Evolutionary conservation across 1,284 basidiomycete species (phyloP).

Genomic region (Rhodotorula sp.): DNA sequence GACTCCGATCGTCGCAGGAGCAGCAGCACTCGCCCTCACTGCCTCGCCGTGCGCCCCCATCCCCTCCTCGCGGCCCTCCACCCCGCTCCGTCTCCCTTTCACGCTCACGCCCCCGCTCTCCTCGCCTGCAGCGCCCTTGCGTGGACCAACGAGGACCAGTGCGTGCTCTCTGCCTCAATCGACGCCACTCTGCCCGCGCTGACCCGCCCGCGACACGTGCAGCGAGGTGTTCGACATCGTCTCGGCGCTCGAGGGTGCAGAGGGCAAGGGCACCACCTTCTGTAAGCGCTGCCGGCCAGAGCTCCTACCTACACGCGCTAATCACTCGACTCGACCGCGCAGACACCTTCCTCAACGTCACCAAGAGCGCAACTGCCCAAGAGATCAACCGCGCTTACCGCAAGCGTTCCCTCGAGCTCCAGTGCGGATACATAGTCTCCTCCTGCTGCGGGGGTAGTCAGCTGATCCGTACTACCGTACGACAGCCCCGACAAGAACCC

Average conservation of each 20-base stretch:
- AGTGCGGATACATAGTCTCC: conserved; percentile 65
- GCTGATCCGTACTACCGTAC: not conserved
- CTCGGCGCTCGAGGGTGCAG: conserved; percentile 71
- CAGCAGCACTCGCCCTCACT: conserved; percentile 26
- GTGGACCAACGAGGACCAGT: conserved; percentile 47
- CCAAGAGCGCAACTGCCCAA: conserved; percentile 51
- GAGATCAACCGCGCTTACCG: conserved; percentile 86
- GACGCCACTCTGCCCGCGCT: not conserved
- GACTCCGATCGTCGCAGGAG: conserved; percentile 14
- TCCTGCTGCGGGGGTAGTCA: too few relatives aligned
- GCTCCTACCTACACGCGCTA: not conserved
- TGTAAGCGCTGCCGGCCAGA: conserved; percentile 63
- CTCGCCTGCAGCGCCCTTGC: conserved; percentile 34
- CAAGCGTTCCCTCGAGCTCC: conserved; percentile 71
- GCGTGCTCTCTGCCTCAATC: conserved; percentile 10
- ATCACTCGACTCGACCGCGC: not conserved
- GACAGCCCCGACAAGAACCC: conserved; percentile 89
- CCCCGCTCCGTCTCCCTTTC: not conserved
- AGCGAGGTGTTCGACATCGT: conserved; percentile 93
- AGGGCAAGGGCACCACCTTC: conserved; percentile 86
- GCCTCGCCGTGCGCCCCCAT: conserved; percentile 22
- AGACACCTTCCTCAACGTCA: conserved; percentile 47
- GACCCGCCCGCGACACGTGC: not conserved
- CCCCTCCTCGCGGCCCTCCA: not conserved
- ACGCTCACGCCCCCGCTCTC: not conserved